Conservation (phyloP, 1,139 yeast species). For the Scheffersomyces illinoinensis region DNA sequence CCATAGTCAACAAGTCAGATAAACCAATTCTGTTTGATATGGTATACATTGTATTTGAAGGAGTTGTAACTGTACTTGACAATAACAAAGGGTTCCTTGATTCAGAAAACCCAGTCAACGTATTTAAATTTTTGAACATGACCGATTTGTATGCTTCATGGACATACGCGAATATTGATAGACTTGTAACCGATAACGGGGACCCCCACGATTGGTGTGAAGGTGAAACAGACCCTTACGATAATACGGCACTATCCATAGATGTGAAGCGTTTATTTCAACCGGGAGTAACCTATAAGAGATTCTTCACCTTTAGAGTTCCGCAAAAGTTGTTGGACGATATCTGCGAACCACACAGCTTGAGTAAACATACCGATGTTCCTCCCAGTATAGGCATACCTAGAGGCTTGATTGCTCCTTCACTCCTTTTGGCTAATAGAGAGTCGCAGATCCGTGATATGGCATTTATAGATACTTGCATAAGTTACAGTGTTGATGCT, state of each 20-base stretch:
- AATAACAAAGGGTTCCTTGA: slow-evolving; percentile 31
- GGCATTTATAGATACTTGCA: slow-evolving; percentile 34
- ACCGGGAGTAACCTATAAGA: slow-evolving; percentile 34
- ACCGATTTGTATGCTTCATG: slow-evolving; percentile 49
- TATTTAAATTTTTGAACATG: slow-evolving; percentile 44
- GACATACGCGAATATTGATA: slow-evolving; percentile 48
- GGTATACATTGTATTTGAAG: slow-evolving; percentile 38
- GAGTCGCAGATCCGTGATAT: slow-evolving; percentile 31
- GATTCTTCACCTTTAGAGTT: slow-evolving; percentile 44
- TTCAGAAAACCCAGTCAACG: slow-evolving; percentile 25
- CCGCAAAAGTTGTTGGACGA: slow-evolving; percentile 43
- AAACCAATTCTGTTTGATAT: slow-evolving; percentile 33
- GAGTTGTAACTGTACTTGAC: slow-evolving; percentile 25
- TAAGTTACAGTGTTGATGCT: slow-evolving; percentile 39
- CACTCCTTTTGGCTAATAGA: slow-evolving; percentile 22
- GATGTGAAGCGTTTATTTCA: slow-evolving; percentile 33
- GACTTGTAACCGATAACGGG: slow-evolving; percentile 46
- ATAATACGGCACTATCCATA: slow-evolving; percentile 32
- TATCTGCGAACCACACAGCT: slow-evolving; percentile 36
- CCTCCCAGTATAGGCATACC: slow-evolving; percentile 42
- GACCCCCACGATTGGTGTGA: slow-evolving; percentile 54
- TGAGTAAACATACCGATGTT: slow-evolving; percentile 34
- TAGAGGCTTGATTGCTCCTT: slow-evolving; percentile 14
- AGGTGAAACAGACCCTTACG: slow-evolving; percentile 48
- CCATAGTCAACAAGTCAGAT: slow-evolving; percentile 23